Base-by-base conservation (phyloP, 208 protist species). In the Acanthamoeba quina region DNA sequence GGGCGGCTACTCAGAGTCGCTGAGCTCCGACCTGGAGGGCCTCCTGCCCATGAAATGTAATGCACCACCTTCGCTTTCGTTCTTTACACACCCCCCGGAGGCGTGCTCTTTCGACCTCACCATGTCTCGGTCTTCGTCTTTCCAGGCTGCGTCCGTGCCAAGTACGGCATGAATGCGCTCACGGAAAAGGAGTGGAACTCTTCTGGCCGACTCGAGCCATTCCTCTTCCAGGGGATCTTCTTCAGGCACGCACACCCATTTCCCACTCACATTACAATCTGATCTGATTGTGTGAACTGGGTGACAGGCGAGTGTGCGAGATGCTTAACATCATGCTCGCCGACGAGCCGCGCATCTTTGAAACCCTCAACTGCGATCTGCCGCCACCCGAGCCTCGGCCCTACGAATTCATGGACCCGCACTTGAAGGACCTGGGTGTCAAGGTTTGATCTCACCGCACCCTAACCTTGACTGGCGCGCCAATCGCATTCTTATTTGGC, bases 331-430 rank as follows among this genome's bases (percentile, higher is more conserved):
- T 92, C 29, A 60, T 92, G 88, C 88, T 92, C 37, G 88, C 88
- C 17, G 88, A 92, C 24, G 44, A 92, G 34, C 88, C 88, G 15
- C 58, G 52, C 34, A 92, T 92, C 58, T 92, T 92, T 21, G 88
- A 78, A 29, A 90, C 82, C 15, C 82, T 90, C 31, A 90, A 90
- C 82, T 60, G 82, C 49, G 29, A 90, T 5, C 24, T 68, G 58
- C 49, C 58, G 1, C 56, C 49, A 4, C 82, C 56, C 10, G 82
- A 70, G 34, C 82, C 82, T 60, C 82, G 56, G 26, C 82, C 49
- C n/a, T 90, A 90, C n/a, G 82, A 90, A 31, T 90, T 90, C 82
- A 90, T 90, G 58, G 82, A 90, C n/a, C 82, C 82, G 15, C 82
- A 90, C 24, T 52, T 80, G 41, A 80, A 80, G 41, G 72, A 80